phyloP scores from a whole-genome alignment of 2,329 filamentous ascomycete genomes.

The Aureobasidium namibiae region DNA sequence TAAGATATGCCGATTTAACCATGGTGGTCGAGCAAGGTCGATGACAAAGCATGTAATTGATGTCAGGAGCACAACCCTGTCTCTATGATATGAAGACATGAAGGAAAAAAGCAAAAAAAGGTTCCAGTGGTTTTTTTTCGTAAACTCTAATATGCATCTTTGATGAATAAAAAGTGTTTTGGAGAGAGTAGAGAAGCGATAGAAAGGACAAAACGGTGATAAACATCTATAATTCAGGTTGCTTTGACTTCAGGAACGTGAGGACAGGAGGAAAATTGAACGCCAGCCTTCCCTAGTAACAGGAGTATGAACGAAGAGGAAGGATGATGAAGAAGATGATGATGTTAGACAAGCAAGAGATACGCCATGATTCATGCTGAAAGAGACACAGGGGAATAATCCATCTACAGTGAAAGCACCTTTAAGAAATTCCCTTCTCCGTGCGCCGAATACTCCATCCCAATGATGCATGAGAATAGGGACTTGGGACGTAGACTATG shows the following conservation, averaged over 20 bases:
- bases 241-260: neutral
- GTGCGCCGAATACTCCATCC: neutral
- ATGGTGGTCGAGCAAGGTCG: neutral
- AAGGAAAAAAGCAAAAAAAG: too few relatives aligned
- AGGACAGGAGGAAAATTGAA: neutral
- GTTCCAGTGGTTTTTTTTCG: too few relatives aligned
- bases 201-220: too few relatives aligned
- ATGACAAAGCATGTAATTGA: neutral
- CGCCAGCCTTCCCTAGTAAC: neutral
- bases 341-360: neutral
- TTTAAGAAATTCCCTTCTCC: neutral
- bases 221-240: neutral
- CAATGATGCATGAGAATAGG: neutral
- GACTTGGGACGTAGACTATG: constrained; percentile 22
- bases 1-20: neutral
- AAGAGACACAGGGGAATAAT: neutral
- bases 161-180: too few relatives aligned
- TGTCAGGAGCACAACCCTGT: neutral
- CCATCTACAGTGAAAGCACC: neutral
- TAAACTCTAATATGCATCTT: too few relatives aligned
- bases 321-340: neutral
- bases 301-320: constrained; percentile 1
- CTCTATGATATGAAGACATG: neutral
- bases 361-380: constrained; percentile 4
- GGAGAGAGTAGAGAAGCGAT: too few relatives aligned